Conservation (phyloP, 106 monocot species). For the Dioscorea alata region DNA sequence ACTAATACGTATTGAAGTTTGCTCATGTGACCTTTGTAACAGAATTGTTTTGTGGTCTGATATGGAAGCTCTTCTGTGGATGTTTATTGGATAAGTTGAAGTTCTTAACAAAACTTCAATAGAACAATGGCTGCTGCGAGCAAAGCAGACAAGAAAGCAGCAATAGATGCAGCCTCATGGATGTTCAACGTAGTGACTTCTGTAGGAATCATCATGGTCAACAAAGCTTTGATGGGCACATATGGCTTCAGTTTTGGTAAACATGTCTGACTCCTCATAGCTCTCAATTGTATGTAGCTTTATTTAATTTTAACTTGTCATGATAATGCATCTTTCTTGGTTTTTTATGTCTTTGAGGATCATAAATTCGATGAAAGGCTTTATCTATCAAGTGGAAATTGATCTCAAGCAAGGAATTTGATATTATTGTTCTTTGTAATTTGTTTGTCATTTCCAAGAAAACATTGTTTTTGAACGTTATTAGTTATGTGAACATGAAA, state of each 20-base stretch:
- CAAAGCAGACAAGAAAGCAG: conserved; percentile 47
- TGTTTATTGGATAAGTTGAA: background rate
- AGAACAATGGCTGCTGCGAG: conserved; percentile 41
- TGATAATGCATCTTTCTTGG: too few relatives aligned
- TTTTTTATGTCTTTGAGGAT: too few relatives aligned
- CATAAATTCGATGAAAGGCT: too few relatives aligned
- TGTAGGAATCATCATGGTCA: conserved; percentile 75
- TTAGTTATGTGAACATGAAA: too few relatives aligned
- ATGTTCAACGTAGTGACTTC: conserved; percentile 69
- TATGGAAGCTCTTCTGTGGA: background rate
- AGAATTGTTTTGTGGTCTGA: background rate
- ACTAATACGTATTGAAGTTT: background rate
- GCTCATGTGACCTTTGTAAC: background rate
- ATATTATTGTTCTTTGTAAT: too few relatives aligned
- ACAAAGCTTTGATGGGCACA: conserved; percentile 64
- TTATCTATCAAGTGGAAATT: too few relatives aligned
- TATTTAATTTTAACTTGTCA: background rate
- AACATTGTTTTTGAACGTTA: too few relatives aligned
- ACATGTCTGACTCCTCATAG: background rate
- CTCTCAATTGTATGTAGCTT: background rate
- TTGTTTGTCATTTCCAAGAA: too few relatives aligned
- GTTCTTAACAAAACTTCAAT: background rate
- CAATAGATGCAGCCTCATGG: conserved; percentile 53
- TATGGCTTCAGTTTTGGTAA: conserved; percentile 71
- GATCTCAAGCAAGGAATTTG: too few relatives aligned